These are phyloP conservation scores for Candida peoriensis DNA, from an alignment of 805 yeast species.

Conservation along the genomic window DNA sequence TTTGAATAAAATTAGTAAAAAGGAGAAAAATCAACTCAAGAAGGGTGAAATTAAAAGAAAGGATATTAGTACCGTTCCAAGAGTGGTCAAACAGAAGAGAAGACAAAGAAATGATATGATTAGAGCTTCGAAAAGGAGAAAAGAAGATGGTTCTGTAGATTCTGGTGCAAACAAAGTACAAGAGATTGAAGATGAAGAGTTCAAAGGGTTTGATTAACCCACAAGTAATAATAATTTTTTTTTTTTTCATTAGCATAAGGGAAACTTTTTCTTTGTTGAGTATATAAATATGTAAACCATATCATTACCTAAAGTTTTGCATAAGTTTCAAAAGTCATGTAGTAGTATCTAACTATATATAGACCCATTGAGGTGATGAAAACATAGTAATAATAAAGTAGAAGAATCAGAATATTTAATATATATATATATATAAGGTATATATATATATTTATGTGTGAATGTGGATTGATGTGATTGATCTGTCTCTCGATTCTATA, in stretches of 20 bases:
- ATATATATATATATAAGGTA: too few relatives aligned
- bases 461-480: neutral
- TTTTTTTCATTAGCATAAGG: neutral
- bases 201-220: conserved; percentile 2
- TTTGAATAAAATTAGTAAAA: conserved; percentile 57
- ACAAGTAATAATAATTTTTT: neutral
- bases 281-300: too few relatives aligned
- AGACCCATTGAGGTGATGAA: too few relatives aligned
- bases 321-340: too few relatives aligned
- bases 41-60: conserved; percentile 56
- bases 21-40: conserved; percentile 58
- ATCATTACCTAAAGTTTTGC: too few relatives aligned
- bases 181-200: conserved; percentile 4
- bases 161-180: conserved; percentile 2
- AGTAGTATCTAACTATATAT: too few relatives aligned
- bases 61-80: conserved; percentile 82
- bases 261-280: neutral
- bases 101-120: conserved; percentile 66
- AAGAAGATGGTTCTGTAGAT: too few relatives aligned
- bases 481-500: too few relatives aligned
- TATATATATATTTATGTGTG: neutral
- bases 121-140: conserved; percentile 64
- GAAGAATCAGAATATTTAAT: too few relatives aligned
- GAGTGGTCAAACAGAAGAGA: conserved; percentile 57
- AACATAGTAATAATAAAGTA: too few relatives aligned